Percentiles rank a stretch among this genome's conserved stretches.
These are phyloP conservation scores for maize (Zea mays) DNA, from an alignment of 176 grass and related monocot species.

Conservation along the genomic window Zm-B73-REFERENCE-NAM-5.0 NC_050103.1:121477501-121478000, in stretches of 20 bases:
- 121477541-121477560: conserved; percentile 12
- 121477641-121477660: conserved; percentile 89
- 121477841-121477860: conserved; percentile 96
- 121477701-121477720: conserved; percentile 96
- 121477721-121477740: conserved; percentile 93
- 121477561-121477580: conserved; percentile 87
- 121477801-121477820: conserved; percentile 67
- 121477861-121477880: conserved; percentile 74
- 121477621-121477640: conserved; percentile 95
- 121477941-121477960: conserved; percentile 89
- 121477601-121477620: conserved; percentile 88
- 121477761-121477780: conserved; percentile 95
- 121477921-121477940: conserved; percentile 85
- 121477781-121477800: conserved; percentile 73
- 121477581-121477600: conserved; percentile 94
- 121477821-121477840: conserved; percentile 73
- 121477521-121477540: conserved; percentile 21
- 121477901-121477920: conserved; percentile 75
- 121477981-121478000: conserved; percentile 65
- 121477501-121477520: conserved; percentile 15
- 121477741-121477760: conserved; percentile 99
- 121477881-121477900: conserved; percentile 81
- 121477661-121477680: conserved; percentile 84
- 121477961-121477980: conserved; percentile 83
- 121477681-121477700: conserved; percentile 94